These are phyloP conservation scores for Scedosporium apiospermum DNA, from an alignment of 2,329 filamentous ascomycete genomes.

Conservation along the genomic window DNA sequence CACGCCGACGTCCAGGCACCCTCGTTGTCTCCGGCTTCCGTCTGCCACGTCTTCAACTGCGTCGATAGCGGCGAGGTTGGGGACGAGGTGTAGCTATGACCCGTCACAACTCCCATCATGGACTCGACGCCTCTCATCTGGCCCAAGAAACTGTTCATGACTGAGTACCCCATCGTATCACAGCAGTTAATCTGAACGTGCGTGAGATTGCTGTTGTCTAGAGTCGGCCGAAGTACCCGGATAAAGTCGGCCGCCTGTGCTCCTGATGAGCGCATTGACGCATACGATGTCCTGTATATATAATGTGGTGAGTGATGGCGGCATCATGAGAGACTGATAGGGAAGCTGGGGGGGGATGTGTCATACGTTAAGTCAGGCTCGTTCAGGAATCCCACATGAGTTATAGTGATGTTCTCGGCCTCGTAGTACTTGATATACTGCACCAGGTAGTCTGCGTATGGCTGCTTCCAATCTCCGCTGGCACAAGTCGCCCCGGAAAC, in stretches of 20 bases:
- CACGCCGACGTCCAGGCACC: slow-evolving; percentile 24
- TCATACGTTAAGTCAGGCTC: slow-evolving; percentile 11
- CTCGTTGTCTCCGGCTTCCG: slow-evolving; percentile 22
- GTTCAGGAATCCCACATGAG: slow-evolving; percentile 11
- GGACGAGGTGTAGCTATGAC: slow-evolving; percentile 30
- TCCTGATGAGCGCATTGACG: slow-evolving; percentile 4
- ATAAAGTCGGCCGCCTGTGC: slow-evolving; percentile 10
- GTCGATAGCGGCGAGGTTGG: slow-evolving; percentile 28
- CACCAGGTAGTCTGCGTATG: slow-evolving; percentile 37
- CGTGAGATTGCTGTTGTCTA: slow-evolving; percentile 1
- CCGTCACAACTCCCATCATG: slow-evolving; percentile 26
- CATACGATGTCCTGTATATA: slow-evolving; percentile 6
- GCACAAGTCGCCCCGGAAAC: slow-evolving; percentile 27
- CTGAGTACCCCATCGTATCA: slow-evolving; percentile 28
- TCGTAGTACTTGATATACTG: slow-evolving; percentile 33
- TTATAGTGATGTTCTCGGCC: slow-evolving; percentile 8
- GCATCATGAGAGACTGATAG: neutral
- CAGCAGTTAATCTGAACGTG: slow-evolving; percentile 23
- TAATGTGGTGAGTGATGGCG: neutral
- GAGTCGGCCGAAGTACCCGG: slow-evolving; percentile 6
- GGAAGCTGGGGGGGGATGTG: neutral
- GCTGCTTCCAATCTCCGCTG: slow-evolving; percentile 35
- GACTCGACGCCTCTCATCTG: slow-evolving; percentile 22
- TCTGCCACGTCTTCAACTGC: slow-evolving; percentile 36
- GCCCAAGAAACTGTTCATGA: slow-evolving; percentile 23